Evolutionary conservation across 2,329 filamentous ascomycete species (phyloP).

Genomic region (Trichothecium sympodiale): DNA sequence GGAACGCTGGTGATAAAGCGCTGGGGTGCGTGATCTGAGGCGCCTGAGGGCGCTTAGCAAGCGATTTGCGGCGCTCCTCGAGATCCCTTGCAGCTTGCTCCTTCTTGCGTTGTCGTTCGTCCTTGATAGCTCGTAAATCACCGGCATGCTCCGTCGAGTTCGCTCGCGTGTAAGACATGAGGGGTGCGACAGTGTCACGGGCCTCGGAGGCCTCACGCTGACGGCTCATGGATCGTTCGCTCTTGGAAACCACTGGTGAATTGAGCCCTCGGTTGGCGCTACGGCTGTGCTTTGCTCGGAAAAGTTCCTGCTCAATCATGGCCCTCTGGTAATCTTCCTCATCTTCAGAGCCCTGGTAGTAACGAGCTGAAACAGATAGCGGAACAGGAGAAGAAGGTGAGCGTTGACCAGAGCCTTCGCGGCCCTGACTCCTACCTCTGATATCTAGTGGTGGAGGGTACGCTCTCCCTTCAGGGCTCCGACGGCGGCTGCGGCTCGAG

Average conservation of each 20-base stretch:
- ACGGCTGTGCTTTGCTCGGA: slow-evolving; percentile 42
- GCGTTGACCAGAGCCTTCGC: slow-evolving; percentile 45
- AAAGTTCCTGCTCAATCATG: slow-evolving; percentile 40
- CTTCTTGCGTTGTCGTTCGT: slow-evolving; percentile 55
- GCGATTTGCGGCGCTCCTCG: slow-evolving; percentile 75
- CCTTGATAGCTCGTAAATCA: slow-evolving; percentile 43
- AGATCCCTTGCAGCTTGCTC: slow-evolving; percentile 74
- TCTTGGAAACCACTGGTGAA: slow-evolving; percentile 22
- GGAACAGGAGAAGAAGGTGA: slow-evolving; percentile 78
- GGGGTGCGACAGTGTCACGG: slow-evolving; percentile 19
- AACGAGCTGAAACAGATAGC: slow-evolving; percentile 43
- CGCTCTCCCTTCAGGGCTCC: slow-evolving; percentile 33
- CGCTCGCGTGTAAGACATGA: slow-evolving; percentile 18
- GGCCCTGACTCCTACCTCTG: slow-evolving; percentile 52
- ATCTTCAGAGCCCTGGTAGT: slow-evolving; percentile 44
- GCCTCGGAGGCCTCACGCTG: slow-evolving; percentile 19
- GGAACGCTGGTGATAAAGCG: slow-evolving; percentile 26
- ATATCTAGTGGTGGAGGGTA: slow-evolving; percentile 32
- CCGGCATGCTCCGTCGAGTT: slow-evolving; percentile 36
- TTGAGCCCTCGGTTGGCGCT: slow-evolving; percentile 32
- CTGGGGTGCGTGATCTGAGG: slow-evolving; percentile 70
- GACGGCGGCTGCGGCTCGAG: slow-evolving; percentile 33
- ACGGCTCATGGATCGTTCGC: slow-evolving; percentile 29
- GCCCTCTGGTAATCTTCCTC: slow-evolving; percentile 49
- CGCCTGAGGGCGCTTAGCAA: slow-evolving; percentile 68